phyloP scores from a whole-genome alignment of 176 grass and related monocot species.

The Avena atlantica region DNA sequence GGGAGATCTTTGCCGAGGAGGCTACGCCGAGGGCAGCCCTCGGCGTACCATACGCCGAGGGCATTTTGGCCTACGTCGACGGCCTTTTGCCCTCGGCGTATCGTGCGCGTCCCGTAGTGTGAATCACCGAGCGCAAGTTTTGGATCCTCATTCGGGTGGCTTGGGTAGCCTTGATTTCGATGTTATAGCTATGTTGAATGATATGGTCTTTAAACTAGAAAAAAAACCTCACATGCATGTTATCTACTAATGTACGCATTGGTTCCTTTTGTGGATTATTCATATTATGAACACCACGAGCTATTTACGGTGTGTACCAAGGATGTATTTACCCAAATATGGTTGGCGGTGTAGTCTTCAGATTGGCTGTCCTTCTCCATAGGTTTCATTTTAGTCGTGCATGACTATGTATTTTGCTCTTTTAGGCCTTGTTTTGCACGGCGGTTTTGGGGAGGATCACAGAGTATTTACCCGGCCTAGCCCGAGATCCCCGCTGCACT shows the following conservation, averaged over 20 bases:
- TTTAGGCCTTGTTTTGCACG: too few species aligned
- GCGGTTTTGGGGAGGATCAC: too few species aligned
- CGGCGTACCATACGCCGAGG: too few species aligned
- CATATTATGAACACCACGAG: not conserved
- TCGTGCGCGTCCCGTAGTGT: too few species aligned
- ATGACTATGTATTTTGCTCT: too few species aligned
- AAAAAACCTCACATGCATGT: not conserved
- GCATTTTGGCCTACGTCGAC: too few species aligned
- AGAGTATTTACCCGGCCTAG: too few species aligned
- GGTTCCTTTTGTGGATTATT: not conserved
- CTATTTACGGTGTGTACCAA: not conserved
- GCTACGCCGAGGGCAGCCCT: too few species aligned
- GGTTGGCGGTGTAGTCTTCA: not conserved
- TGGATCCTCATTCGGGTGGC: not conserved
- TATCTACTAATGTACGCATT: not conserved
- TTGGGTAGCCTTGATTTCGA: not conserved
- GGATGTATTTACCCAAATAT: not conserved
- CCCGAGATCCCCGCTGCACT: too few species aligned
- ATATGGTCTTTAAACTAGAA: not conserved
- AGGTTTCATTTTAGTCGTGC: not conserved
- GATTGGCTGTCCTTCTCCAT: not conserved
- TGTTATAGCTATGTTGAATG: not conserved
- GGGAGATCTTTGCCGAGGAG: too few species aligned
- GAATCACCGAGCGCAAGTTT: not conserved
- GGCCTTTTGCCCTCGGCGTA: too few species aligned